These are phyloP conservation scores for Backusella morwellensis DNA, from an alignment of 192 early-diverging fungal species.

Conservation along the genomic window DNA sequence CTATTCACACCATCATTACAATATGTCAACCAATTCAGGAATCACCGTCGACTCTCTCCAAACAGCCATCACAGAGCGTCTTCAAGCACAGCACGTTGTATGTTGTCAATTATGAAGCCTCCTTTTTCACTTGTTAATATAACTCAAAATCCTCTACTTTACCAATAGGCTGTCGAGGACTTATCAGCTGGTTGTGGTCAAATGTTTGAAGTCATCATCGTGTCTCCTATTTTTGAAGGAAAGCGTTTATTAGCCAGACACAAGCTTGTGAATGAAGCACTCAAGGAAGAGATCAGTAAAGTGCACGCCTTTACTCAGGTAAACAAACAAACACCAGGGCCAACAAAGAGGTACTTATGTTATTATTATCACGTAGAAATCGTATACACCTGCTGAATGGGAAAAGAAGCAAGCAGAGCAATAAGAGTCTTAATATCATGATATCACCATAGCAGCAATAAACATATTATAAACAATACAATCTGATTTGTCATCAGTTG, in stretches of 20 bases:
- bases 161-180: slow-evolving; percentile 44
- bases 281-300: slow-evolving; percentile 75
- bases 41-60: slow-evolving; percentile 34
- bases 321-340: neutral
- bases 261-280: slow-evolving; percentile 75
- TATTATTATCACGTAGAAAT: slow-evolving; percentile 13
- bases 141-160: neutral
- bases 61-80: slow-evolving; percentile 31
- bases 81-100: slow-evolving; percentile 41
- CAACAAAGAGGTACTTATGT: no score
- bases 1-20: neutral
- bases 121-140: neutral
- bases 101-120: neutral
- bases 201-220: slow-evolving; percentile 76
- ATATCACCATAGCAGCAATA: neutral
- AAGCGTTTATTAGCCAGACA: slow-evolving; percentile 70
- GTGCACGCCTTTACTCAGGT: slow-evolving; percentile 89
- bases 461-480: neutral
- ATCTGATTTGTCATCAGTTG: neutral
- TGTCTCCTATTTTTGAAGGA: slow-evolving; percentile 71
- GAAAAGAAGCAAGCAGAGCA: slow-evolving; percentile 15
- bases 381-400: slow-evolving; percentile 33
- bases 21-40: slow-evolving; percentile 32
- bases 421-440: neutral
- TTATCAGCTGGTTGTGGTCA: slow-evolving; percentile 81